Percentiles rank a stretch among this genome's conserved stretches.
Conservation (phyloP, 768 basidiomycete genomes). For the Boletus sp. region DNA sequence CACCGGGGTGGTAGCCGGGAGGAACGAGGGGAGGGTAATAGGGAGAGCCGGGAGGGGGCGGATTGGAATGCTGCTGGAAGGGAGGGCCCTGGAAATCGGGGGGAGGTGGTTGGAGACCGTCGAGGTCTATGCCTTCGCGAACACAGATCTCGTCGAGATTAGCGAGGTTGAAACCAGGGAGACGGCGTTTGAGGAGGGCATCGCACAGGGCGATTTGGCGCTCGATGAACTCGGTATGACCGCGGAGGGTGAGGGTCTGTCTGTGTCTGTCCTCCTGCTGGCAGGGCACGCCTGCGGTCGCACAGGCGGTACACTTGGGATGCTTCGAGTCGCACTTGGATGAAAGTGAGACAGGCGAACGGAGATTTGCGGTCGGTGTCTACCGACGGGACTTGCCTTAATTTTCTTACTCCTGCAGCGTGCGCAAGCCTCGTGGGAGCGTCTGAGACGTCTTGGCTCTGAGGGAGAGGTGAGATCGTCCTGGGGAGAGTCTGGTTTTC, state of each 20-base stretch:
- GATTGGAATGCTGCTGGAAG: constrained; percentile 27
- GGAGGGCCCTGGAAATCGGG: constrained; percentile 35
- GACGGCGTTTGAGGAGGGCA: constrained; percentile 70
- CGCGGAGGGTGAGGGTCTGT: constrained; percentile 80
- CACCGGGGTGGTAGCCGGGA: constrained; percentile 42
- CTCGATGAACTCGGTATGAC: constrained; percentile 80
- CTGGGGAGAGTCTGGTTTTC: constrained; percentile 53
- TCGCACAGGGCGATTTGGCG: constrained; percentile 75
- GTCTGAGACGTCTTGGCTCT: constrained; percentile 76
- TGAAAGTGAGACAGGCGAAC: constrained; percentile 39
- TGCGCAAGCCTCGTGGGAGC: constrained; percentile 90
- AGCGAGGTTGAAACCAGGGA: constrained; percentile 64
- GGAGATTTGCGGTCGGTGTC: constrained; percentile 84
- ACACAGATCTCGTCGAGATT: constrained; percentile 62
- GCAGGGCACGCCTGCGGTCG: constrained; percentile 73
- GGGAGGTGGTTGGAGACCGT: constrained; percentile 19
- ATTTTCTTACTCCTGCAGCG: constrained; percentile 96
- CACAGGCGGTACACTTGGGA: constrained; percentile 81
- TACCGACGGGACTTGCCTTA: constrained; percentile 73
- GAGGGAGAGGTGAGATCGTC: constrained; percentile 56
- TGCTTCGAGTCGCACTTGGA: constrained; percentile 86
- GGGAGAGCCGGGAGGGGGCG: constrained; percentile 28
- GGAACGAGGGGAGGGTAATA: constrained; percentile 38
- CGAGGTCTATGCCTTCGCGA: constrained; percentile 64
- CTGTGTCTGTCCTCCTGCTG: constrained; percentile 88